These are phyloP conservation scores for Orbilia brochopaga DNA, from an alignment of 2,329 filamentous ascomycete genomes.

Conservation along the genomic window DNA sequence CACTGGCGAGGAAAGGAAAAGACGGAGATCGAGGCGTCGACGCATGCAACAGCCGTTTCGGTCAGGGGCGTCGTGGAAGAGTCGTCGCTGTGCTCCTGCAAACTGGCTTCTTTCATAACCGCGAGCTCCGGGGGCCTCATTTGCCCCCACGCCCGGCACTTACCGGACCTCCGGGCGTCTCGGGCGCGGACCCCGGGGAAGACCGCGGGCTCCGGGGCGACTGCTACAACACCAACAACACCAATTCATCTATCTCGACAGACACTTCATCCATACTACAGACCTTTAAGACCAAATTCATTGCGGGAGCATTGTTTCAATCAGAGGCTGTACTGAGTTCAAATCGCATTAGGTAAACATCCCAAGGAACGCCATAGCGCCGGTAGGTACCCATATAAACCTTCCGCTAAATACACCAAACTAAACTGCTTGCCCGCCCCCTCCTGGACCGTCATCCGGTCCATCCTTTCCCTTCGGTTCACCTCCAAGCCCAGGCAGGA, in stretches of 20 bases:
- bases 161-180: background rate
- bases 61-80: background rate
- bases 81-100: slow-evolving; percentile 32
- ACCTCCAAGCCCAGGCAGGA: slow-evolving; percentile 1
- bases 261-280: too few relatives aligned
- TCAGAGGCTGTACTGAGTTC: too few relatives aligned
- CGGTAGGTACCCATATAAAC: too few relatives aligned
- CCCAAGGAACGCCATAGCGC: too few relatives aligned
- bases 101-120: slow-evolving; percentile 30
- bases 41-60: background rate
- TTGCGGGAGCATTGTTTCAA: too few relatives aligned
- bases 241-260: background rate
- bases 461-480: background rate
- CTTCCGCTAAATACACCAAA: too few relatives aligned
- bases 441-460: background rate
- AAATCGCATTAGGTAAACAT: too few relatives aligned
- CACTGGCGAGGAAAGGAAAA: background rate
- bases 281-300: too few relatives aligned
- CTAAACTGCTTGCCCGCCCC: background rate
- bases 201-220: background rate
- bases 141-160: slow-evolving; percentile 2
- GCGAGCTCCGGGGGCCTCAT: background rate
- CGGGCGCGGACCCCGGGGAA: too few relatives aligned
- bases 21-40: slow-evolving; percentile 19
- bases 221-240: slow-evolving; percentile 15